Base-by-base conservation (phyloP, 352 stramenopile species). In the Globisporangium emineosum region DNA sequence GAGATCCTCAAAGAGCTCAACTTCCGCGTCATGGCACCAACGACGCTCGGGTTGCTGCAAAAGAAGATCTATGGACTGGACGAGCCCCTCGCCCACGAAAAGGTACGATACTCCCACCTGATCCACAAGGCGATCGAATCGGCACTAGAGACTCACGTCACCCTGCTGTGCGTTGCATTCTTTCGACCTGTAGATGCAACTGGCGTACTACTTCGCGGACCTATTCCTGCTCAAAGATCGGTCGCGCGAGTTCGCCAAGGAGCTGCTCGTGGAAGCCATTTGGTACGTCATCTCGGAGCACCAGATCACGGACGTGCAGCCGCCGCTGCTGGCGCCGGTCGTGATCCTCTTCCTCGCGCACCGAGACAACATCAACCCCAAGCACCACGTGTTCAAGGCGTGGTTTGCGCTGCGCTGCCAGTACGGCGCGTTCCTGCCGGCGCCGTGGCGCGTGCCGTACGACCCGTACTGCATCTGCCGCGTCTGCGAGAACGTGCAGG, bases 401-500 rank as follows among this genome's bases (percentile, higher is more conserved):
- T 87, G 79, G 78, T 88, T 89, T 47, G 81, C 81, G n/a, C 54
- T 90, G 40, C 81, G 81, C 19, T 90, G 81, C 51, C 73, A 82
- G 53, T 88, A 87, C 67, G 79, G 79, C 17, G 56, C 66, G 29
- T 72, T 72, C 52, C 63, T 90, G 8, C 55, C 53, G 5, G 65
- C 75, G 15, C 79, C 79, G 1, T 90, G 81, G 81, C 72, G 79
- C 42, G 72, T 89, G 27, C 81, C 81, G 0, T 89, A 78, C 53
- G 76, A 88, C 12, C 59, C 73, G 33, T 66, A 57, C 27, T 90
- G 81, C 54, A 64, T 70, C 27, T 90, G 81, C 57, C 76, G 81
- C n/a, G 75, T 90, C 12, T 90, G 81, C 43, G 70, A 85, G 47
- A 57, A 88, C 47, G 77, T 71, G 3, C 64, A 72, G 25, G 68